A percentile compares a stretch with the other conserved stretches of the same genome.
Conservation (phyloP, 1,284 basidiomycete genomes). For the Albatrellus sp. region DNA sequence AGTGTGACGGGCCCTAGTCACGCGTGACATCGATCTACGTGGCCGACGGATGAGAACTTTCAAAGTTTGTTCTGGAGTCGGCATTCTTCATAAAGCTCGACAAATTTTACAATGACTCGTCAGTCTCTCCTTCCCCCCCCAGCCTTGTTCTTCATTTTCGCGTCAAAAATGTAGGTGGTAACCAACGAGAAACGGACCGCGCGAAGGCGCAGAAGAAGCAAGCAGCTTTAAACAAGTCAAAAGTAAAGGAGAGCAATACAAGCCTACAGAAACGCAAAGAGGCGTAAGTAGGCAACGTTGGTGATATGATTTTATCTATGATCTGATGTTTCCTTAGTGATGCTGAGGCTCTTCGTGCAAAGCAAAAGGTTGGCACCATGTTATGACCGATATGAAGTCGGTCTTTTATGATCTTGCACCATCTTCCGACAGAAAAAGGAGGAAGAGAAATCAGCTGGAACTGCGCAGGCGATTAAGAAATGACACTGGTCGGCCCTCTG, state of each 20-base stretch:
- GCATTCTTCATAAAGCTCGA: neutral
- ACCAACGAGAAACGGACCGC: constrained; percentile 69
- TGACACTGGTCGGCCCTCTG: constrained; percentile 16
- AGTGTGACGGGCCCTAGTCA: too few species aligned
- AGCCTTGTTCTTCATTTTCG: too few species aligned
- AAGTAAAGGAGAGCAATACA: constrained; percentile 57
- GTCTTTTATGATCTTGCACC: neutral
- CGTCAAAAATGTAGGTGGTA: constrained; percentile 41
- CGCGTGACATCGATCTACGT: too few species aligned
- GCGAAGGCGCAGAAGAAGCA: constrained; percentile 62
- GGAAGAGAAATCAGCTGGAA: constrained; percentile 32
- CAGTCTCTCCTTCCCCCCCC: neutral
- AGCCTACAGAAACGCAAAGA: constrained; percentile 59
- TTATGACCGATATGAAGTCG: neutral
- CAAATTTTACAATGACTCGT: constrained; percentile 11
- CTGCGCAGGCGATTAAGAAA: constrained; percentile 25
- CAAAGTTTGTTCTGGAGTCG: neutral
- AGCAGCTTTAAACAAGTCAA: constrained; percentile 25
- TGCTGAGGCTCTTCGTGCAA: constrained; percentile 58
- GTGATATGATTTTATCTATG: constrained; percentile 5
- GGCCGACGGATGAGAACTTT: too few species aligned
- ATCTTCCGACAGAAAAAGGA: constrained; percentile 44
- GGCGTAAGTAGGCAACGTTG: constrained; percentile 37
- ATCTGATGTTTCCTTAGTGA: constrained; percentile 31
- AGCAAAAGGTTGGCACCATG: constrained; percentile 44